Evolutionary conservation across 345 rosid genomes (phyloP).

Genomic region (Gossypium raimondii): DNA sequence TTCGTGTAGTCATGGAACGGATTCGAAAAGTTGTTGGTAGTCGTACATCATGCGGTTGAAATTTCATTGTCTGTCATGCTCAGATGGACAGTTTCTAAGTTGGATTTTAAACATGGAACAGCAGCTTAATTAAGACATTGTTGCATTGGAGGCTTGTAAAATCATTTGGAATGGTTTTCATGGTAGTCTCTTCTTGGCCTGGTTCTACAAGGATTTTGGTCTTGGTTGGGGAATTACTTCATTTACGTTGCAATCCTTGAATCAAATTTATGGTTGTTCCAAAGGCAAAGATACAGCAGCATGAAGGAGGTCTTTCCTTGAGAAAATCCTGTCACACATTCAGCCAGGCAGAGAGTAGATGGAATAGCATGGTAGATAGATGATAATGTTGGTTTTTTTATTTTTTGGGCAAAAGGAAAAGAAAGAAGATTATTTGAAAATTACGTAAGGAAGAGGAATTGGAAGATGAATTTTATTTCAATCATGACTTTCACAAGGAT

Average conservation of each 20-base stretch:
- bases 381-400: no score
- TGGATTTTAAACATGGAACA: no score
- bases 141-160: slow-evolving; percentile 9
- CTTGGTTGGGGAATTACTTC: slow-evolving; percentile 32
- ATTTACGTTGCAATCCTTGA: slow-evolving; percentile 46
- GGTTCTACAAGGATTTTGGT: slow-evolving; percentile 37
- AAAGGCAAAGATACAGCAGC: slow-evolving; percentile 34
- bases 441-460: no score
- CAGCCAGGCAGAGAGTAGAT: slow-evolving; percentile 27
- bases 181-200: slow-evolving; percentile 11
- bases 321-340: slow-evolving; percentile 44
- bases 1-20: slow-evolving; percentile 59
- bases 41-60: slow-evolving; percentile 36
- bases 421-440: no score
- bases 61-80: slow-evolving; percentile 4
- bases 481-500: no score
- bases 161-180: neutral
- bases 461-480: no score
- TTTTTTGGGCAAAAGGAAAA: no score
- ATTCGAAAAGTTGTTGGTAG: slow-evolving; percentile 49
- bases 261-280: slow-evolving; percentile 44
- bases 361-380: no score
- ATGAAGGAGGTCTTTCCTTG: slow-evolving; percentile 39
- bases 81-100: neutral
- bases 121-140: neutral